Evolutionary conservation across 1,284 basidiomycete genomes (phyloP), one percentile per base, ranked within the genome.

Genomic region (Sanghuangporus baumii): DNA sequence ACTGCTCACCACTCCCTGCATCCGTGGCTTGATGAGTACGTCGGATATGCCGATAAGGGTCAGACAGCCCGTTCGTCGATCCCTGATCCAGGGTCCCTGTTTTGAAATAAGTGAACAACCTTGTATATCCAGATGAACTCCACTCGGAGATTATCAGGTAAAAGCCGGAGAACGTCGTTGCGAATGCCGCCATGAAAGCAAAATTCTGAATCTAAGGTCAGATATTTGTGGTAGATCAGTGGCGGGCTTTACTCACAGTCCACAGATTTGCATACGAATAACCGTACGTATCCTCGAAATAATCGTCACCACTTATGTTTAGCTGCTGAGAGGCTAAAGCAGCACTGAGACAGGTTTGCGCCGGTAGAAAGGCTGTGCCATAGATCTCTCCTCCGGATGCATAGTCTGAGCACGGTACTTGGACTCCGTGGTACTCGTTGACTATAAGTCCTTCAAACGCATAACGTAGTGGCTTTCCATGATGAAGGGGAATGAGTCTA

Each of bases 171-270:
- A 85, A 82, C 20, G 70, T 76, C 54, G 80, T 63, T 65, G 78
- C 76, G 67, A 85, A 87, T 0, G 74, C 83, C 51, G 84, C 67
- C 47, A 83, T 69, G 66, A 88, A 85, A 20, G 84, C 85, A 58
- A 78, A 75, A 66, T 81, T 79, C 78, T 73, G 43, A 4, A 46
- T 18, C 16, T 46, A 46, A n/a, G 16, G 11, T 46, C 43, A 46
- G 43, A 46, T n/a, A 1, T 7, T 18, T 14, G 7, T n/a, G 43
- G 26, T 20, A 9, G 9, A 14, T 31, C n/a, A 9, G 20, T 11
- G 34, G 23, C 1, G 48, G 48, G 41, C 41, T 14, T 23, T 31
- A 51, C 48, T 51, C 26, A 51, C 48, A 23, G 26, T 77, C 86
- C 86, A 88, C 38, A 80, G 75, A 68, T 87, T 73, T 8, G 72